Base-by-base conservation (phyloP, 176 grass and related monocot species). In the Bothriochloa decipiens region DNA sequence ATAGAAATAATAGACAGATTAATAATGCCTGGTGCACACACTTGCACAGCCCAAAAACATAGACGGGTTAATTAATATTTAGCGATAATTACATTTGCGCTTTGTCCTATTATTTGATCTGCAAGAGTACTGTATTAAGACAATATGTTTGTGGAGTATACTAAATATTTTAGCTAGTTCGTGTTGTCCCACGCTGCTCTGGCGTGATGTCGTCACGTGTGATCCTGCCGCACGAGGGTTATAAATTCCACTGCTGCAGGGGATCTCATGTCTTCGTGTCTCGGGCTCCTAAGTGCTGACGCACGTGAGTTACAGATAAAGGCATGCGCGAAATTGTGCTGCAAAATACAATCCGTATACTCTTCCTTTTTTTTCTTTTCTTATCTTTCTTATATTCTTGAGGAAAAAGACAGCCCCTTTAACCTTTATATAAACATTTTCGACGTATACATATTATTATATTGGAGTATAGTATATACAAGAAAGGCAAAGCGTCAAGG, bases 221-320 rank as follows among this genome's bases (percentile, higher is more conserved):
- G 40, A 70, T 8, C 52, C 78, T 0, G 72, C 42, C 77, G 52
- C 41, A 82, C 14, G 2, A 7, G 0, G 26, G 36, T 28, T 79
- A 86, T 60, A 83, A 86, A 78, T 74, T 74, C 16, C 11, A 5
- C 20, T 0, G 36, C 35, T 35, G 79, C 68, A 90, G 15, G 27
- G 2, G 84, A 86, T 86, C 83, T 74, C 66, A 11, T 20, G 50
- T 20, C 47, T 50, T 15, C 0, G 5, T 17, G 49, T 12, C 65
- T 86, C 16, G 36, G 26, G 36, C 83, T 1, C 36, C 67, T 86
- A 62, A 90, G 67, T 73, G 84, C 74, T 86, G 88, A 83, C 84
- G 88, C 74, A 82, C 73, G 79, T 83, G 78, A 89, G 10, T 20
- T 20, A 58, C 32, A 50, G 36, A 26, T 64, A 42, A 85, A 76